A percentile compares a stretch with the other conserved stretches of the same genome.
Conservation (phyloP, 2,329 filamentous ascomycete genomes). For the Cercospora sp. region DNA sequence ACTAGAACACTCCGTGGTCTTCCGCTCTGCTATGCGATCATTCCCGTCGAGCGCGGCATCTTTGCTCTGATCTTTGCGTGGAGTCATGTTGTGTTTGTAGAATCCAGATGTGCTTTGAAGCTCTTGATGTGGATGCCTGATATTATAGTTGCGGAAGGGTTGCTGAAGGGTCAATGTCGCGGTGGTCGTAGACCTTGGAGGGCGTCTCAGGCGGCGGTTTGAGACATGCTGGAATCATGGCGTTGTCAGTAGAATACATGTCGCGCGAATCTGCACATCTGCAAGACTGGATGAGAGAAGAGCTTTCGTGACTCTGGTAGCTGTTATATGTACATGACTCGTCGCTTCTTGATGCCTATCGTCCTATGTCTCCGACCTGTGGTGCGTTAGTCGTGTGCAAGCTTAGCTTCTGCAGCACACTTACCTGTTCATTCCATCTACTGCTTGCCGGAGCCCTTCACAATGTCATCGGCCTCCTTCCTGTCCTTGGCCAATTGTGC, state of each 20-base stretch:
- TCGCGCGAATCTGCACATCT: not conserved
- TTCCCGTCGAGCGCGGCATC: too few species aligned
- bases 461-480: constrained; percentile 32
- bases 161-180: too few species aligned
- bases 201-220: not conserved
- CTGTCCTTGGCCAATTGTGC: constrained; percentile 35
- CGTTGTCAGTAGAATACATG: not conserved
- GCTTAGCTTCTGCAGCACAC: not conserved
- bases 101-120: too few species aligned
- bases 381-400: not conserved
- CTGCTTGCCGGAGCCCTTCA: constrained; percentile 17
- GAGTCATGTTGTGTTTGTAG: too few species aligned
- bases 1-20: too few species aligned
- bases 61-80: too few species aligned
- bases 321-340: constrained; percentile 6
- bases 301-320: constrained; percentile 1
- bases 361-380: not conserved
- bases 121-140: too few species aligned
- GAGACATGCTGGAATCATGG: not conserved
- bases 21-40: too few species aligned
- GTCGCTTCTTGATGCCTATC: constrained; percentile 1
- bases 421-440: constrained; percentile 13
- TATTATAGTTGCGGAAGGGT: too few species aligned
- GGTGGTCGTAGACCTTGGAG: not conserved
- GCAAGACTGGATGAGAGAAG: not conserved